Percentiles rank a stretch among this genome's conserved stretches.
phyloP scores from a whole-genome alignment of 2,329 filamentous ascomycete species.

The Aspergillus terreus region DNA sequence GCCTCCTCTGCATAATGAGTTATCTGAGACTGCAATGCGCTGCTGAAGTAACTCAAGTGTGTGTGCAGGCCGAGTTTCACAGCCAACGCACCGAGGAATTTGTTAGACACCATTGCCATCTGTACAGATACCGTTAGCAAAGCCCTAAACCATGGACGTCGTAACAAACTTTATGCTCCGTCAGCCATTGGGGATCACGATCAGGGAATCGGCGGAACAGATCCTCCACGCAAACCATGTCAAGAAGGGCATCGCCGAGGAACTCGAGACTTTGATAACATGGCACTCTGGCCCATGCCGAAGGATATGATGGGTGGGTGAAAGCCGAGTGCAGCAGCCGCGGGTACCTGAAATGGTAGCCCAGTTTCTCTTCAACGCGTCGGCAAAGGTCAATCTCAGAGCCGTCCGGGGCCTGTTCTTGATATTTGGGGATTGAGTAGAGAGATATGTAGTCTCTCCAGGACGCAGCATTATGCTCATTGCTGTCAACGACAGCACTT shows the following conservation, averaged over 20 bases:
- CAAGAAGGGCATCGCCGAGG: constrained; percentile 80
- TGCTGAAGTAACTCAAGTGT: constrained; percentile 56
- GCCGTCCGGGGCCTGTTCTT: constrained; percentile 58
- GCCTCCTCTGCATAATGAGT: constrained; percentile 45
- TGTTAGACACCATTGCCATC: constrained; percentile 98
- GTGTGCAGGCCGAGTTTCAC: constrained; percentile 74
- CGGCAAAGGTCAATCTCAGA: constrained; percentile 65
- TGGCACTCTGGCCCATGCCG: constrained; percentile 71
- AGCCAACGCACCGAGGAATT: constrained; percentile 79
- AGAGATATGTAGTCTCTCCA: constrained; percentile 71
- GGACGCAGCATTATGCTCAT: constrained; percentile 63
- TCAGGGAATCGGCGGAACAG: constrained; percentile 73
- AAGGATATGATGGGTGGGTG: constrained; percentile 78
- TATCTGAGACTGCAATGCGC: constrained; percentile 42
- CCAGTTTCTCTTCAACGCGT: constrained; percentile 58
- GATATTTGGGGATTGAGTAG: constrained; percentile 70
- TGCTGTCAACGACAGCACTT: constrained; percentile 59
- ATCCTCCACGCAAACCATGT: constrained; percentile 79
- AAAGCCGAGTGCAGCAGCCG: constrained; percentile 79
- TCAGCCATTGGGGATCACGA: constrained; percentile 92
- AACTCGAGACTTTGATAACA: constrained; percentile 92
- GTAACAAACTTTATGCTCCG: constrained; percentile 74
- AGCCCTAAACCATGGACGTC: not conserved
- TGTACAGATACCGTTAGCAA: constrained; percentile 19
- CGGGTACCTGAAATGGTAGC: constrained; percentile 69